Evolutionary conservation across 345 rosid species (phyloP).

Genomic region (Arabidopsis arenosa): DNA sequence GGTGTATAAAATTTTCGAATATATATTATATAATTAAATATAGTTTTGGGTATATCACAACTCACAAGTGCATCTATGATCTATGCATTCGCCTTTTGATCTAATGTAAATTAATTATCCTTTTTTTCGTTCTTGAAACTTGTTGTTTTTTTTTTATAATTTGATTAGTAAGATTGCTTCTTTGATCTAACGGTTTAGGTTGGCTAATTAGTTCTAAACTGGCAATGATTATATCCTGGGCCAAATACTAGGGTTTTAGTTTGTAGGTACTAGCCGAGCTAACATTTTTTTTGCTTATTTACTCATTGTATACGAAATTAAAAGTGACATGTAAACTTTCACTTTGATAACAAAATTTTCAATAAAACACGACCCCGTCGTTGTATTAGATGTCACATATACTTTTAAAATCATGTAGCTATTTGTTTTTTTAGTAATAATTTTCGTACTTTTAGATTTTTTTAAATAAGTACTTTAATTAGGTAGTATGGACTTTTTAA

Average conservation of each 20-base stretch:
- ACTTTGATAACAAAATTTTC: not conserved
- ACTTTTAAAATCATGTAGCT: not conserved
- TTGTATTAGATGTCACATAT: not conserved
- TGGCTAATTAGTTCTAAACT: conserved; percentile 22
- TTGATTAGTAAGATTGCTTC: conserved; percentile 2
- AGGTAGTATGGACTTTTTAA: not conserved
- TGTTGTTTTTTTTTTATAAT: not conserved
- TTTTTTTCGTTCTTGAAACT: conserved; percentile 8
- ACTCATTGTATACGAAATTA: not conserved
- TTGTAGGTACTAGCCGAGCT: conserved; percentile 23
- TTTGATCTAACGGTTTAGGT: conserved; percentile 28
- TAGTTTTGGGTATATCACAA: conserved; percentile 33
- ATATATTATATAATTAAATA: conserved; percentile 17
- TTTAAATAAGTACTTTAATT: no score
- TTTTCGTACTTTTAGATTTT: not conserved
- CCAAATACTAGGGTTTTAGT: conserved; percentile 24
- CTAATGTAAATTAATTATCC: conserved; percentile 22
- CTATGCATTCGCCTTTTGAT: conserved; percentile 33
- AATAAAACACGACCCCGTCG: not conserved
- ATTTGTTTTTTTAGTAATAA: not conserved
- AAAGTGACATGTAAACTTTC: not conserved
- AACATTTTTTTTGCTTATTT: not conserved
- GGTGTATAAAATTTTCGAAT: conserved; percentile 41
- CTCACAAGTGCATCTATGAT: conserved; percentile 42
- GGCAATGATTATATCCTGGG: conserved; percentile 25